A percentile compares a stretch with the other conserved stretches of the same genome.
These are phyloP conservation scores for Elaeis oleifera DNA, from an alignment of 202 grass and related monocot species.

Conservation along the genomic window DNA sequence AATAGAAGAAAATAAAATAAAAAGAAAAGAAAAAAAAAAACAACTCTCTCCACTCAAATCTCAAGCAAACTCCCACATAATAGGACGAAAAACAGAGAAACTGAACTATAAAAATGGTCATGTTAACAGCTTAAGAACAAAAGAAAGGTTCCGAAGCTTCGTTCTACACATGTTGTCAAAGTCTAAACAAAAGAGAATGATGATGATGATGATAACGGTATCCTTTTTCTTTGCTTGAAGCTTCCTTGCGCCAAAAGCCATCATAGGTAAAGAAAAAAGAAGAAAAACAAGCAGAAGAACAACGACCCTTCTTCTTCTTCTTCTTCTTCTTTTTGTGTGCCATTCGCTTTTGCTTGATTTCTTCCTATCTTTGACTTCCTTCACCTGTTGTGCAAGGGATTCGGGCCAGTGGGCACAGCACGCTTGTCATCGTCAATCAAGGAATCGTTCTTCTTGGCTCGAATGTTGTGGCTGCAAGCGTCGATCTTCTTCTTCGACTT, in stretches of 20 bases:
- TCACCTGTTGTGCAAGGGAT: slow-evolving; percentile 90
- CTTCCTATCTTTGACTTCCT: not conserved
- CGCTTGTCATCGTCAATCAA: slow-evolving; percentile 51
- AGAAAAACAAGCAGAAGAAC: slow-evolving; percentile 47
- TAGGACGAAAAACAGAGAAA: too few species aligned
- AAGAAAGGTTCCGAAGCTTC: too few species aligned
- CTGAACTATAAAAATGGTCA: too few species aligned
- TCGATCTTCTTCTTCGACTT: not conserved
- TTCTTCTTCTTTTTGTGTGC: slow-evolving; percentile 46
- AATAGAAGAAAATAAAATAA: too few species aligned
- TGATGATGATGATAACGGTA: not conserved
- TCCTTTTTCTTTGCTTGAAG: too few species aligned
- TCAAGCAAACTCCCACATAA: too few species aligned
- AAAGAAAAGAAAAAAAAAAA: too few species aligned
- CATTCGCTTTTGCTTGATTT: not conserved
- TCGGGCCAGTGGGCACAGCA: slow-evolving; percentile 66
- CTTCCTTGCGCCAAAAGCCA: too few species aligned
- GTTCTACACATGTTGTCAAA: too few species aligned
- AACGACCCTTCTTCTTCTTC: slow-evolving; percentile 11
- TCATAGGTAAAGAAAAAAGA: slow-evolving; percentile 19
- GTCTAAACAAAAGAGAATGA: not conserved
- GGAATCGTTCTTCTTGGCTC: slow-evolving; percentile 20
- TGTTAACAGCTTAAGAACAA: too few species aligned
- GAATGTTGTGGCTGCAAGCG: not conserved
- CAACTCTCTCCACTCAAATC: too few species aligned